Evolutionary conservation across 495 filamentous ascomycete genomes (phyloP).

Genomic region (Penicillium salamii): DNA sequence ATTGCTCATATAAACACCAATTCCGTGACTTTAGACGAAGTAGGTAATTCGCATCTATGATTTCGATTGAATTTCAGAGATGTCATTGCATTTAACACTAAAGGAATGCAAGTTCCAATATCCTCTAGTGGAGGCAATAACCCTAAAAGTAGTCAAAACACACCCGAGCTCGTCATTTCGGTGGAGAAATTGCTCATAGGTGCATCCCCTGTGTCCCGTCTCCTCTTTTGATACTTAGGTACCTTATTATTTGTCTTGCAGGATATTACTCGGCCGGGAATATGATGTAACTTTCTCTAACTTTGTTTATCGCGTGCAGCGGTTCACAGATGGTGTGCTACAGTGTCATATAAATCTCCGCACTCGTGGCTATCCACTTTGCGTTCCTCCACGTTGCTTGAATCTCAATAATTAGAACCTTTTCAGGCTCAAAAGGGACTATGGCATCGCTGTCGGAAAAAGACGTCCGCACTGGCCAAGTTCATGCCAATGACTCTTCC

Average conservation of each 20-base stretch:
- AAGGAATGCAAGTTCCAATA: too few species aligned
- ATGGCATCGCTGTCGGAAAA: constrained; percentile 5
- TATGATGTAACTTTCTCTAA: neutral
- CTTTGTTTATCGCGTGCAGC: neutral
- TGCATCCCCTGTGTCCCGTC: neutral
- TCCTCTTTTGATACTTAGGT: neutral
- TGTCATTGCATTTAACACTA: too few species aligned
- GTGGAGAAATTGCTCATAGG: neutral
- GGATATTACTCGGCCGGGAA: neutral
- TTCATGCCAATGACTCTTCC: constrained; percentile 1
- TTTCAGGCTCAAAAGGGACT: too few species aligned
- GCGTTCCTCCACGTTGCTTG: neutral
- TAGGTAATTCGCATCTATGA: too few species aligned
- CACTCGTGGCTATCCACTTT: neutral
- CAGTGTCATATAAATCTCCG: neutral
- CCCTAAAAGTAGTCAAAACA: too few species aligned
- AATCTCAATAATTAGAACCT: too few species aligned
- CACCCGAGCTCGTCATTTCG: neutral
- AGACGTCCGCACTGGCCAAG: neutral
- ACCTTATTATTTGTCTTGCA: neutral
- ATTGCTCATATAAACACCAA: too few species aligned
- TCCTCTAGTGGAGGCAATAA: too few species aligned
- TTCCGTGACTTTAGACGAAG: too few species aligned
- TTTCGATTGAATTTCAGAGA: too few species aligned
- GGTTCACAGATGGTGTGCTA: neutral